Base-by-base conservation (phyloP, 495 filamentous ascomycete genomes). In the Hypoxylon subgilvum region DNA sequence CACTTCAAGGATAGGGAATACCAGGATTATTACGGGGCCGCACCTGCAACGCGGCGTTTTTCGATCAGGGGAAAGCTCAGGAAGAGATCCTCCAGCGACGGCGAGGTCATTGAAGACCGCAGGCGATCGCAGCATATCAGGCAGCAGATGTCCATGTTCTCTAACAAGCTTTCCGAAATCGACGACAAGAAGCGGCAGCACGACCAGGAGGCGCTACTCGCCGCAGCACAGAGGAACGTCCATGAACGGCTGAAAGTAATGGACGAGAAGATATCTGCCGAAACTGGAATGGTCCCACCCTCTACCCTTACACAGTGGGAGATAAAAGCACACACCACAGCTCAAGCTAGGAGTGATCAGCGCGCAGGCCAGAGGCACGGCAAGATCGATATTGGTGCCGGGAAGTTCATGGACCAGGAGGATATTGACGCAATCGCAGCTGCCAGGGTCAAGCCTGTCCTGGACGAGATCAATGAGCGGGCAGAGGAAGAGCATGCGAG, bases 401-500 rank as follows among this genome's bases (percentile, higher is more conserved):
- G 91, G 0, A 89, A 83, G 65, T 88, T 86, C 52, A 83, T 97
- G 74, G 85, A 93, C 41, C 83, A 86, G 70, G 79, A 84, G 3
- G 90, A 91, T 42, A 81, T 98, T 32, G 87, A 97, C 49, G 84
- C 82, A 8, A 86, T 97, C 56, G 94, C 94, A 0, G 83, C 83
- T 7, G 80, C 81, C 25, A 86, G 87, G 63, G 80, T 98, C n/a
- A 89, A 91, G 70, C 94, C 94, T 13, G 83, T 94, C 0, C 70
- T 98, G n/a, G 89, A 97, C 65, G 90, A 96, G 61, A 95, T 98
- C 30, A 84, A 85, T 41, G 86, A 87, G 14, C 86, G 83, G 25
- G 87, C 88, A 0, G 89, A 93, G 65, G 75, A 75, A 40, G 85
- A 89, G 63, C 77, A 79, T 42, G 77, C 84, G 54, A 78, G 86